Base-by-base conservation (phyloP, 2,329 filamentous ascomycete species). In the Alternaria panax region DNA sequence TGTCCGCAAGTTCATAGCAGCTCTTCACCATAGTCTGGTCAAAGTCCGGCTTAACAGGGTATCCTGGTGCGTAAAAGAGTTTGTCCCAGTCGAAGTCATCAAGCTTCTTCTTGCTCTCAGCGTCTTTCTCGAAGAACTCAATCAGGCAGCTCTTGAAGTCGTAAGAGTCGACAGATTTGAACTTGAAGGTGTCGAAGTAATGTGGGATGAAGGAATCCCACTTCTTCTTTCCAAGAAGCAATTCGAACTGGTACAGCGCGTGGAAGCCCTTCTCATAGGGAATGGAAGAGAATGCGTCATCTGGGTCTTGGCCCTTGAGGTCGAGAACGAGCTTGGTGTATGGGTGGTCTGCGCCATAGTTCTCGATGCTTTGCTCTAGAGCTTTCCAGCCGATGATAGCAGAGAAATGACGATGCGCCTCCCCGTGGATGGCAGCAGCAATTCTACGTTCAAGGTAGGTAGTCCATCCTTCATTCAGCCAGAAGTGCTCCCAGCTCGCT, bases 191-290 rank as follows among this genome's bases (percentile, higher is more conserved):
- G 28, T 85, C 88, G 77, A 98, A 98, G 82, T 98, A 97, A 80
- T 97, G 89, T 16, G 93, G 93, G 73, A 98, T 97, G 79, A 98
- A 99, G 69, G 88, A 90, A 83, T 98, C 92, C 81, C 95, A 99
- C 75, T 91, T 90, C n/a, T 90, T 85, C 61, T 91, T 90, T 34
- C 92, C 92, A 4, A 98, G 85, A 1, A 97, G 82, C 46, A 90
- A 90, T 72, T 99, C 95, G 14, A 99, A 88, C 71, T 93, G 89
- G 78, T 93, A 97, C 45, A 99, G 84, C 78, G 98, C 96, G 74
- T 92, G 91, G 80, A 97, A 98, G 4, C 94, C 94, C 80, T 99
- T 98, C 76, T 98, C 94, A 72, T 99, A 99, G 0, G 95, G 93
- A 32, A 98, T 84, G 25, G 88, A 91, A 67, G 91, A 96, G 81